Conservation (phyloP, 306 rosid species). For the Castanea crenata region DNA sequence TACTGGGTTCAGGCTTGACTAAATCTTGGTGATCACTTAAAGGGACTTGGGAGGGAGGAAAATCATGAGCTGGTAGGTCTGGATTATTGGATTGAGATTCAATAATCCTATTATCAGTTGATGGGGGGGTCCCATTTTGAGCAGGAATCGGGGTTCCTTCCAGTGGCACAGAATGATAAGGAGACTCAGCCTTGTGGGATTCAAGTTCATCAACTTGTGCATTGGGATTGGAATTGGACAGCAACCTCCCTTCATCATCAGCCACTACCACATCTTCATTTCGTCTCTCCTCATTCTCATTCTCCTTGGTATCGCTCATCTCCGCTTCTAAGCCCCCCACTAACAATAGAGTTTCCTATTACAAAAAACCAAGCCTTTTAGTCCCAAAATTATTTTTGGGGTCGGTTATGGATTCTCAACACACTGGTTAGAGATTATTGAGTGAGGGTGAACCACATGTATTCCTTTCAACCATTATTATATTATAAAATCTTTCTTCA, state of each 20-base stretch:
- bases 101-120: conserved; percentile 9
- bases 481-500: too few relatives aligned
- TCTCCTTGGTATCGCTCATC: conserved; percentile 64
- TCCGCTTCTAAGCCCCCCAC: conserved; percentile 30
- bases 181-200: conserved; percentile 12
- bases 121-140: conserved; percentile 21
- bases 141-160: conserved; percentile 20
- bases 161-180: conserved; percentile 22
- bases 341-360: conserved; percentile 22
- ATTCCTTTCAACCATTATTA: too few relatives aligned
- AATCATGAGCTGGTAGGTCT: conserved; percentile 23
- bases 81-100: conserved; percentile 23
- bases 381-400: too few relatives aligned
- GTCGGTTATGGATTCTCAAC: too few relatives aligned
- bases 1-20: conserved; percentile 31
- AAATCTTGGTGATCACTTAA: conserved; percentile 29
- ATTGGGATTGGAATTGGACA: neutral
- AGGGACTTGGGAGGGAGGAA: conserved; percentile 27
- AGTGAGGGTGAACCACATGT: too few relatives aligned
- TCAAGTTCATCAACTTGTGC: conserved; percentile 22
- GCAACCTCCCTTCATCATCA: too few relatives aligned
- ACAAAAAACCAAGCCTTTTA: too few relatives aligned
- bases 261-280: conserved; percentile 19
- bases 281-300: conserved; percentile 35
- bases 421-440: too few relatives aligned